Evolutionary conservation across 2,329 filamentous ascomycete genomes (phyloP).

Genomic region (Aaosphaeria pasadenensis): DNA sequence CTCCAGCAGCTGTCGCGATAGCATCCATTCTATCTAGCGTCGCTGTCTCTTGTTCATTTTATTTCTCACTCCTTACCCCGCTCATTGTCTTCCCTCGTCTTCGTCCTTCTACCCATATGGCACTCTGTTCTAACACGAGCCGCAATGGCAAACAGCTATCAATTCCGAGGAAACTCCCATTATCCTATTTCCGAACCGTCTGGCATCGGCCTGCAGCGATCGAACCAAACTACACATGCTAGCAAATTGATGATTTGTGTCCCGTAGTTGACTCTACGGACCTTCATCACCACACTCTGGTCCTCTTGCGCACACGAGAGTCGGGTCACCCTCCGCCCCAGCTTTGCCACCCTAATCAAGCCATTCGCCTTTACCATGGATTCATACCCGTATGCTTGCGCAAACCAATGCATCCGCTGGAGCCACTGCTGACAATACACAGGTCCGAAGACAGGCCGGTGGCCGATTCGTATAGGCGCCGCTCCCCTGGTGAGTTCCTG

Average conservation of each 20-base stretch:
- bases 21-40: conserved; percentile 30
- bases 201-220: neutral
- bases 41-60: conserved; percentile 23
- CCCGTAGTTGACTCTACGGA: too few relatives aligned
- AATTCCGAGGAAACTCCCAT: conserved; percentile 25
- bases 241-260: neutral
- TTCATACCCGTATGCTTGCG: conserved; percentile 34
- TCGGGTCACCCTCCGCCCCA: too few relatives aligned
- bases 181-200: conserved; percentile 12
- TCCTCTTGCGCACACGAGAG: too few relatives aligned
- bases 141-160: conserved; percentile 43
- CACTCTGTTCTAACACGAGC: conserved; percentile 37
- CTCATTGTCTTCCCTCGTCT: conserved; percentile 25
- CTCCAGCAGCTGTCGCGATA: conserved; percentile 25
- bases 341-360: too few relatives aligned
- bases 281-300: too few relatives aligned
- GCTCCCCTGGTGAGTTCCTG: conserved; percentile 64
- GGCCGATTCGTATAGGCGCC: conserved; percentile 49
- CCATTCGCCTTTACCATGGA: conserved; percentile 23
- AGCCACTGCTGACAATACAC: neutral
- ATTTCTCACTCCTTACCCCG: conserved; percentile 13
- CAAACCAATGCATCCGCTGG: neutral
- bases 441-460: conserved; percentile 50
- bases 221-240: neutral
- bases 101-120: conserved; percentile 20